These are phyloP conservation scores for Psophocarpus tetragonolobus DNA, from an alignment of 306 rosid species.

Conservation along the genomic window DNA sequence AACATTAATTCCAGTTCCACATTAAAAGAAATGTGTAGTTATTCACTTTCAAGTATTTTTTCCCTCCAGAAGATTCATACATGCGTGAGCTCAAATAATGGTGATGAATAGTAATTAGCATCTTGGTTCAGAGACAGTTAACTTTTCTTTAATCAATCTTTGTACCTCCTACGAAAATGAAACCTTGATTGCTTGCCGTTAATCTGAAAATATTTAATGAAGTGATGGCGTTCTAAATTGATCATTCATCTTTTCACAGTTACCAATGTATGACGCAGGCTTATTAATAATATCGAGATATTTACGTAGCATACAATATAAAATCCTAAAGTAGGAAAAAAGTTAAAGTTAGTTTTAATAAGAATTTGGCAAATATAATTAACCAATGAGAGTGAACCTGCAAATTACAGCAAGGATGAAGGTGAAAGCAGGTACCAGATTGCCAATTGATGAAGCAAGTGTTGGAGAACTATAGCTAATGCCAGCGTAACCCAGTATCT, in stretches of 20 bases:
- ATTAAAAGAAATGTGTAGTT: neutral
- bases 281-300: neutral
- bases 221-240: neutral
- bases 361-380: neutral
- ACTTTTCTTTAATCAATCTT: neutral
- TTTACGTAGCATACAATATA: neutral
- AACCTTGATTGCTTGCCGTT: neutral
- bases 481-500: constrained; percentile 71
- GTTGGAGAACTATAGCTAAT: constrained; percentile 81
- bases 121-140: neutral
- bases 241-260: neutral
- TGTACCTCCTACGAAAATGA: neutral
- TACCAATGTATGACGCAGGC: neutral
- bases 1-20: neutral
- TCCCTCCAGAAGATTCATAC: neutral
- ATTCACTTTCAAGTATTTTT: neutral
- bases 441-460: constrained; percentile 88
- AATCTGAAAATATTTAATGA: neutral
- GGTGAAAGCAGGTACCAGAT: constrained; percentile 87
- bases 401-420: constrained; percentile 78
- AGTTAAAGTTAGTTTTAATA: neutral
- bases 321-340: neutral
- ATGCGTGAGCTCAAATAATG: neutral
- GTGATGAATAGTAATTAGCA: neutral
- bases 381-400: constrained; percentile 52